These are phyloP conservation scores for Acanthamoeba lenticulata DNA, from an alignment of 208 protist species.

Conservation along the genomic window DNA sequence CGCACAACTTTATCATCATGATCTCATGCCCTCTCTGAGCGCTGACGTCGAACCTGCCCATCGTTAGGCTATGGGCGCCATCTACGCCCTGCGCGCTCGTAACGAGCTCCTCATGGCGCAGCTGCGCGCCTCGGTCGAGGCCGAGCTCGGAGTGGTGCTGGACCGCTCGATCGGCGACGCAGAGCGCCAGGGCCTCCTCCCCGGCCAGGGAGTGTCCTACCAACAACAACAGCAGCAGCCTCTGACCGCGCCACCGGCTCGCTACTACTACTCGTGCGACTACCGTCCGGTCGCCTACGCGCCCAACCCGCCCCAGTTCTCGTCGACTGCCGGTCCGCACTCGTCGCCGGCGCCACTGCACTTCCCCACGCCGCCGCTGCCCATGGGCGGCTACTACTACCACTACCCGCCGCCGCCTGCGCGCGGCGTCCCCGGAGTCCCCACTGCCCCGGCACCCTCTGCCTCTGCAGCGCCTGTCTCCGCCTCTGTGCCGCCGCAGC, in stretches of 20 bases:
- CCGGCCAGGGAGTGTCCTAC: neutral
- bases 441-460: neutral
- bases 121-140: neutral
- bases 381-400: neutral
- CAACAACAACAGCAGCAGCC: neutral
- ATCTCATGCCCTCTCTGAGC: neutral
- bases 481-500: no score
- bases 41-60: no score
- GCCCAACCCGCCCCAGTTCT: neutral
- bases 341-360: neutral
- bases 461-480: no score
- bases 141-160: neutral
- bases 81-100: neutral
- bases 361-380: neutral
- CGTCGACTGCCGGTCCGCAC: neutral
- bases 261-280: slow-evolving; percentile 19
- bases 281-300: neutral
- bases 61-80: neutral
- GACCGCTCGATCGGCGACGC: neutral
- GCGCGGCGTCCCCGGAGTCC: neutral
- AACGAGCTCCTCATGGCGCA: neutral
- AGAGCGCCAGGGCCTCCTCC: neutral
- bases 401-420: neutral
- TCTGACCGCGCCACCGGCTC: no score
- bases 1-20: neutral